Conservation (phyloP, 176 grass and related monocot genomes). For the Ensete glaucum region DNA sequence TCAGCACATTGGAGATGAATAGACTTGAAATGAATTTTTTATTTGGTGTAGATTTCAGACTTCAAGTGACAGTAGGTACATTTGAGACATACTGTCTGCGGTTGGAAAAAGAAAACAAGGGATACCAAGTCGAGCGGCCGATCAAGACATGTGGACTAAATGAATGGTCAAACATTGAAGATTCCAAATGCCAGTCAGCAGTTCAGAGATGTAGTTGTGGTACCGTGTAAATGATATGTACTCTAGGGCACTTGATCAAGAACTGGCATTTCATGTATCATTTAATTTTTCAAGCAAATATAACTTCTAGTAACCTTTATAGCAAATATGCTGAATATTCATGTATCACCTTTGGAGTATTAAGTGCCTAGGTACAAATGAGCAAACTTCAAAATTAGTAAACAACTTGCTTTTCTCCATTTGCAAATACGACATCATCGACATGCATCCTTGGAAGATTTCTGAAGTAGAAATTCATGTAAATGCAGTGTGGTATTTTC, state of each 20-base stretch:
- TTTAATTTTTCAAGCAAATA: neutral
- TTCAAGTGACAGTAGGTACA: slow-evolving; percentile 55
- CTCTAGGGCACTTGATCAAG: neutral
- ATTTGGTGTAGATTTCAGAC: slow-evolving; percentile 82
- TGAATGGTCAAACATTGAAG: slow-evolving; percentile 29
- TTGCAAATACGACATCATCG: too few relatives aligned
- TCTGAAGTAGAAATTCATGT: too few relatives aligned
- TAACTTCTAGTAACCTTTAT: neutral
- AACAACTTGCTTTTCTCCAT: too few relatives aligned
- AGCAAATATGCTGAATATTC: neutral
- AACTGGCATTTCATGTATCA: neutral
- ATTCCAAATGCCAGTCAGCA: slow-evolving; percentile 38
- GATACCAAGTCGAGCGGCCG: slow-evolving; percentile 43
- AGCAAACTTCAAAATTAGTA: too few relatives aligned
- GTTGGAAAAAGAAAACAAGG: slow-evolving; percentile 50
- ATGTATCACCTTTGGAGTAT: neutral
- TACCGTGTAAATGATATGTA: slow-evolving; percentile 21
- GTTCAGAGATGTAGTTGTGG: slow-evolving; percentile 28
- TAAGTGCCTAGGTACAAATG: neutral
- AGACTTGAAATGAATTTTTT: slow-evolving; percentile 66
- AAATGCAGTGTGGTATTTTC: too few relatives aligned
- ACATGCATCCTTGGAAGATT: too few relatives aligned
- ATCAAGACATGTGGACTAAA: slow-evolving; percentile 30
- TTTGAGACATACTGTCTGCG: slow-evolving; percentile 62
- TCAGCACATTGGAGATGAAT: slow-evolving; percentile 80